These are phyloP conservation scores for Penicillium sp. DNA, from an alignment of 2,329 filamentous ascomycete genomes.

Conservation along the genomic window DNA sequence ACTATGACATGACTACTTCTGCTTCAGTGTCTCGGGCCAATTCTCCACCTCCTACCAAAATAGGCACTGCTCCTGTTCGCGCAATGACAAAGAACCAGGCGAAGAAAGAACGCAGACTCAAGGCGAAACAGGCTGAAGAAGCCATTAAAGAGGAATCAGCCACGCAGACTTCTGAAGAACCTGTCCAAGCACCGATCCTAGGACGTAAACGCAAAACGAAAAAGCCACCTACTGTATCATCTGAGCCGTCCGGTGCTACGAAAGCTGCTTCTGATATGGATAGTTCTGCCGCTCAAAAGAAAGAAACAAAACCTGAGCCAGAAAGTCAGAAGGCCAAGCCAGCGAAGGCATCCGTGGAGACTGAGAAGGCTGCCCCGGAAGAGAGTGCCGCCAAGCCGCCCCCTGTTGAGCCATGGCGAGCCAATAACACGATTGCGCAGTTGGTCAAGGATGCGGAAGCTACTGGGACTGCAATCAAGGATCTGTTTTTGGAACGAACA, in stretches of 20 bases:
- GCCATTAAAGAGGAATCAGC: conserved; percentile 40
- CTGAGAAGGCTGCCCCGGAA: conserved; percentile 16
- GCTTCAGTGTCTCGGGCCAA: conserved; percentile 58
- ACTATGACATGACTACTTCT: conserved; percentile 56
- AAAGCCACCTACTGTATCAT: conserved; percentile 34
- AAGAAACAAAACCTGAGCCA: conserved; percentile 20
- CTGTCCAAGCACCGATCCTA: conserved; percentile 58
- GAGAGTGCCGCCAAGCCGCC: conserved; percentile 19
- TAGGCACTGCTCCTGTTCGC: conserved; percentile 58
- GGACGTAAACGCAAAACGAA: conserved; percentile 60
- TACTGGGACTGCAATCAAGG: conserved; percentile 33
- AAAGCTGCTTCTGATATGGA: conserved; percentile 6
- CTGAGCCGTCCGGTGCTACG: conserved; percentile 16
- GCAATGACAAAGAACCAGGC: conserved; percentile 59
- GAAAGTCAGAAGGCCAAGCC: conserved; percentile 21
- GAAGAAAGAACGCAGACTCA: conserved; percentile 56
- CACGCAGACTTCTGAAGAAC: conserved; percentile 38
- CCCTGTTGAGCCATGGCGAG: conserved; percentile 31
- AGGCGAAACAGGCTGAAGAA: conserved; percentile 46
- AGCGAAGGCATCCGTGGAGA: conserved; percentile 23
- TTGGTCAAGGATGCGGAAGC: conserved; percentile 36
- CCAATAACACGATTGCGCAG: conserved; percentile 39
- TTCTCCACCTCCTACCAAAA: conserved; percentile 52
- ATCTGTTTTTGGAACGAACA: conserved; percentile 39
- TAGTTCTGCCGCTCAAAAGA: conserved; percentile 20